Evolutionary conservation across 495 filamentous ascomycete species (phyloP).

Genomic region (Aspergillus carlsbadensis): DNA sequence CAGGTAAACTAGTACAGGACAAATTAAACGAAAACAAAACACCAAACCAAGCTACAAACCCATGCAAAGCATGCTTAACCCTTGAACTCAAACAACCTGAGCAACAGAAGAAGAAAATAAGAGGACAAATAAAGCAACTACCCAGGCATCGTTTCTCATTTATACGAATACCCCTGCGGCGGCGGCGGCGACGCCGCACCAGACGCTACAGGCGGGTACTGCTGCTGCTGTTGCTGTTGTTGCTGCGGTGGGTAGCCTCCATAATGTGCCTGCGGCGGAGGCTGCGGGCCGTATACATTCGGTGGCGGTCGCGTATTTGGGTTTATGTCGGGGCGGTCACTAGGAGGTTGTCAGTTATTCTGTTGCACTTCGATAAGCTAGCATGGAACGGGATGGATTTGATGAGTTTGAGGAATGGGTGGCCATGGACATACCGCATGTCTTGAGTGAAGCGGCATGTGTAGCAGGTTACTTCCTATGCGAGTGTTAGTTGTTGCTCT

Average conservation of each 20-base stretch:
- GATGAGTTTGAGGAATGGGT: background rate
- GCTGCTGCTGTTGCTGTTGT: slow-evolving; percentile 17
- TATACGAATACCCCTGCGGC: slow-evolving; percentile 25
- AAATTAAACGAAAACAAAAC: no score
- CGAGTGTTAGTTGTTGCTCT: slow-evolving; percentile 16
- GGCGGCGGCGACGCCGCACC: slow-evolving; percentile 8
- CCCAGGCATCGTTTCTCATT: slow-evolving; percentile 12
- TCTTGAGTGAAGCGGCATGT: slow-evolving; percentile 56
- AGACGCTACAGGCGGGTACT: slow-evolving; percentile 14
- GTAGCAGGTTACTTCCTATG: slow-evolving; percentile 51
- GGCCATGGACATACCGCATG: slow-evolving; percentile 35
- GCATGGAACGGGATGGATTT: background rate
- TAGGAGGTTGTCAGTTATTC: slow-evolving; percentile 21
- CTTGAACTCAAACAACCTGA: background rate
- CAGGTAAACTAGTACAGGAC: no score
- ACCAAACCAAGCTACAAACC: no score
- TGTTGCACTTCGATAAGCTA: background rate
- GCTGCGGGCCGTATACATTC: slow-evolving; percentile 29
- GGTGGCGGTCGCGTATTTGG: slow-evolving; percentile 41
- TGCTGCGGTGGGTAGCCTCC: slow-evolving; percentile 19
- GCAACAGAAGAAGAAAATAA: slow-evolving; percentile 12
- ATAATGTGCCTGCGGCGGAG: slow-evolving; percentile 27
- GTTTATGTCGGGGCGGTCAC: slow-evolving; percentile 47
- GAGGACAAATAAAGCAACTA: no score
- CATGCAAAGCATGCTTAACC: background rate